A percentile compares a stretch with the other conserved stretches of the same genome.
Conservation (phyloP, 176 grass and related monocot species). For the Juncus effusus region DNA sequence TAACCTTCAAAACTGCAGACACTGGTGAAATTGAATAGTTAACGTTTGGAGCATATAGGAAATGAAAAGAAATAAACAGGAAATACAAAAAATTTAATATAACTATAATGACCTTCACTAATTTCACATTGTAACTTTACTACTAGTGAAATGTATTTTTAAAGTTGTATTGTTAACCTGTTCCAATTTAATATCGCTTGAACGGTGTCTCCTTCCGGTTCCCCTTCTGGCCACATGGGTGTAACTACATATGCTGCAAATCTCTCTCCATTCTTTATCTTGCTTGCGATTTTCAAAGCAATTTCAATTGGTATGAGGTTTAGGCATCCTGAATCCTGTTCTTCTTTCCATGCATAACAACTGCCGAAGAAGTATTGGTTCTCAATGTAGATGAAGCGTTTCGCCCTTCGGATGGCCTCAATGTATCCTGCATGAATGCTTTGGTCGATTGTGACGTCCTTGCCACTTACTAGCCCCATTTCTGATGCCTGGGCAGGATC, state of each 20-base stretch:
- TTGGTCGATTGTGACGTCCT: slow-evolving; percentile 60
- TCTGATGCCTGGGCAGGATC: slow-evolving; percentile 31
- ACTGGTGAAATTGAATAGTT: not conserved
- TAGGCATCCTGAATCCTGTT: slow-evolving; percentile 52
- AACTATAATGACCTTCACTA: no score
- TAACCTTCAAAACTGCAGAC: not conserved
- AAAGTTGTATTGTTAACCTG: not conserved
- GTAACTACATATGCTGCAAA: slow-evolving; percentile 72
- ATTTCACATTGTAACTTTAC: no score
- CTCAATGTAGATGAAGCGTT: slow-evolving; percentile 38
- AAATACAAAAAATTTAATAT: no score
- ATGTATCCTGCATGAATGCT: slow-evolving; percentile 74
- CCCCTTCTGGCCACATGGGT: slow-evolving; percentile 88
- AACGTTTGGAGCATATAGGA: not conserved
- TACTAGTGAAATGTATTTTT: no score
- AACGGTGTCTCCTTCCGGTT: slow-evolving; percentile 41
- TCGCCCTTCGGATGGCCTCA: slow-evolving; percentile 69
- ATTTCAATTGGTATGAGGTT: slow-evolving; percentile 49
- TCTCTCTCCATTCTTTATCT: slow-evolving; percentile 51
- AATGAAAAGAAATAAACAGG: slow-evolving; percentile 8
- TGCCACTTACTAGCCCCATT: slow-evolving; percentile 51
- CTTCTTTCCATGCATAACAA: slow-evolving; percentile 59
- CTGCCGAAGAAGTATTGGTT: slow-evolving; percentile 61
- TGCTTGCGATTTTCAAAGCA: slow-evolving; percentile 42
- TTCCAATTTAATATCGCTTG: slow-evolving; percentile 82